Evolutionary conservation across 129 eudicot genomes (phyloP).

Genomic region (Mikania micrantha): DNA sequence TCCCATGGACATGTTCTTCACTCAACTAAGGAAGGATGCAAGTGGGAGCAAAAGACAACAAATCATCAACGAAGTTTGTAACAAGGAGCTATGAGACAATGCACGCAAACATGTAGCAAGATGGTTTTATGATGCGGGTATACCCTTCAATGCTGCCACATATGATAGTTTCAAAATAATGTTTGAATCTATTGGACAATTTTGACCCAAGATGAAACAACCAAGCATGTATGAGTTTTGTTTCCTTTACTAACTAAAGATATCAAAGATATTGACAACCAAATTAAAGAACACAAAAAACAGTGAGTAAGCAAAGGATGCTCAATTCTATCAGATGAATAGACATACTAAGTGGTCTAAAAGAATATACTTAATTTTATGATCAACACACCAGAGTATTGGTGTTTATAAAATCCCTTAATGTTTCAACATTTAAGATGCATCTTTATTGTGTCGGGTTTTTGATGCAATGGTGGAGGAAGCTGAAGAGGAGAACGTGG

Average conservation of each 20-base stretch:
- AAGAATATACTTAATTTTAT: not conserved
- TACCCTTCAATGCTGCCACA: constrained; percentile 8
- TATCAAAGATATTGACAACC: not conserved
- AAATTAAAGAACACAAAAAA: constrained; percentile 1
- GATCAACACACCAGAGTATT: not conserved
- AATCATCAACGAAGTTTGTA: not conserved
- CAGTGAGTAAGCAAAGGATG: constrained; percentile 11
- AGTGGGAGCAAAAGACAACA: not conserved
- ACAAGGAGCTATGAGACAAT: not conserved
- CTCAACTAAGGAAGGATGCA: not conserved
- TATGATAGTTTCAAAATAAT: not conserved
- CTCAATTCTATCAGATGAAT: constrained; percentile 14
- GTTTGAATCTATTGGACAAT: not conserved
- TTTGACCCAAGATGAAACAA: not conserved
- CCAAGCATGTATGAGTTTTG: not conserved
- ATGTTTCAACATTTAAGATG: too few species aligned
- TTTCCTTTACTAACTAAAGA: not conserved
- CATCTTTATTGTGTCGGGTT: too few species aligned
- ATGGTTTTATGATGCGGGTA: constrained; percentile 11
- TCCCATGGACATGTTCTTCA: too few species aligned
- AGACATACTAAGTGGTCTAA: not conserved
- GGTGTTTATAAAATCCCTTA: too few species aligned
- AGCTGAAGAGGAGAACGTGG: not conserved
- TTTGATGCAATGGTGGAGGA: not conserved
- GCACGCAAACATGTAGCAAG: constrained; percentile 8